Percentiles rank a stretch among this genome's conserved stretches.
These are phyloP conservation scores for Cladophialophora exuberans DNA, from an alignment of 2,329 filamentous ascomycete genomes.

Conservation along the genomic window DNA sequence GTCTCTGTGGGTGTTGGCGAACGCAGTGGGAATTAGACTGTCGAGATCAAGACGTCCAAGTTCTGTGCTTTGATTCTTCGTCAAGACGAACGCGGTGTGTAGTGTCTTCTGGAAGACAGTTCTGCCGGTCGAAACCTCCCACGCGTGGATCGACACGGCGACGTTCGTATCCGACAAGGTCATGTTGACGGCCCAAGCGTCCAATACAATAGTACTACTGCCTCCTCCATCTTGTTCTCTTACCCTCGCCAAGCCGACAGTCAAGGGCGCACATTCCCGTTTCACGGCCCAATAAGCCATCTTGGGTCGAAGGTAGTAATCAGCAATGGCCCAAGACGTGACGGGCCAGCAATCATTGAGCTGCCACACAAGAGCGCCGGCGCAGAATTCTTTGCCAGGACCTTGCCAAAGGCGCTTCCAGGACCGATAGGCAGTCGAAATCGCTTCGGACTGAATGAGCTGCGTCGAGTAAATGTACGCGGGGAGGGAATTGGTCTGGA, in stretches of 20 bases:
- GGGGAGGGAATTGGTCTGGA: conserved; percentile 48
- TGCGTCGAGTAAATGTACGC: conserved; percentile 71
- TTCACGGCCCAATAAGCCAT: conserved; percentile 64
- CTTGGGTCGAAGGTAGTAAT: conserved; percentile 61
- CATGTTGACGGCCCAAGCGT: conserved; percentile 8
- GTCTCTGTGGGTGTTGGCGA: not conserved
- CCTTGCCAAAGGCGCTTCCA: conserved; percentile 52
- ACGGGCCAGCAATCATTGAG: conserved; percentile 60
- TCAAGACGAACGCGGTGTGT: not conserved
- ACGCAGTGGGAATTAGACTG: not conserved
- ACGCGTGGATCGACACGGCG: not conserved
- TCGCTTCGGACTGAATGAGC: conserved; percentile 62
- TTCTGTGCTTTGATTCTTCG: conserved; percentile 11
- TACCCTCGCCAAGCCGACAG: conserved; percentile 50
- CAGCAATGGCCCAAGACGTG: conserved; percentile 65
- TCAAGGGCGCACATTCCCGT: conserved; percentile 59
- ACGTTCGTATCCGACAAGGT: not conserved
- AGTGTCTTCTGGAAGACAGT: not conserved
- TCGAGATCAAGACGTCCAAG: conserved; percentile 3
- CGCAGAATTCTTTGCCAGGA: conserved; percentile 43
- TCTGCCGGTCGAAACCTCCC: conserved; percentile 1
- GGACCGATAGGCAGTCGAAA: conserved; percentile 62
- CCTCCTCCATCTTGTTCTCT: not conserved
- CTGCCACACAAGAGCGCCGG: conserved; percentile 52
- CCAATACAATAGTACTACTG: not conserved